These are phyloP conservation scores for Rhododendron williamsianum DNA, from an alignment of 148 eudicot genomes.

Conservation along the genomic window DNA sequence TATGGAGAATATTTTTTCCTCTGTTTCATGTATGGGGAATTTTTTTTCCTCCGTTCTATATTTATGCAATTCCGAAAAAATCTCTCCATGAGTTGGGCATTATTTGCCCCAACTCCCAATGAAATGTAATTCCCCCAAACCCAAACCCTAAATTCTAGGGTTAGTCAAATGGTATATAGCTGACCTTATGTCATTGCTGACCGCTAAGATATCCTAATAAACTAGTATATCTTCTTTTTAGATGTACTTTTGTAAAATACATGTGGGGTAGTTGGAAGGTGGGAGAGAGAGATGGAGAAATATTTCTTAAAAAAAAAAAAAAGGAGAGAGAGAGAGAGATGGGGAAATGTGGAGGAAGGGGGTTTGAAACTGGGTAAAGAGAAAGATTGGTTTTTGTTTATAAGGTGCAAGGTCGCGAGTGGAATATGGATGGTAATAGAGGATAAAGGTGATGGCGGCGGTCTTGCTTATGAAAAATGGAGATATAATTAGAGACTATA, in stretches of 20 bases:
- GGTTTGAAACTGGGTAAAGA: background rate
- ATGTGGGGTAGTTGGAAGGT: conserved; percentile 25
- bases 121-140: too few relatives aligned
- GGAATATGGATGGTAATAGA: background rate
- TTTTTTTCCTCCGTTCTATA: too few relatives aligned
- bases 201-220: background rate
- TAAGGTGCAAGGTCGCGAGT: background rate
- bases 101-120: too few relatives aligned
- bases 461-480: background rate
- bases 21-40: too few relatives aligned
- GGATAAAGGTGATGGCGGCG: background rate
- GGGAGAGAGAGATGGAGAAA: background rate
- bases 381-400: background rate
- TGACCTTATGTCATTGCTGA: background rate
- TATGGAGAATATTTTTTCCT: too few relatives aligned
- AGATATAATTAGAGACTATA: background rate
- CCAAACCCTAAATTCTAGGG: conserved; percentile 3
- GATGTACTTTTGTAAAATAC: conserved; percentile 9
- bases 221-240: background rate
- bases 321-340: background rate
- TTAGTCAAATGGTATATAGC: conserved; percentile 15
- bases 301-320: too few relatives aligned
- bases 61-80: too few relatives aligned
- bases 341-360: background rate
- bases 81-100: too few relatives aligned